These are phyloP conservation scores for Prinsepia uniflora DNA, from an alignment of 306 rosid species.

Conservation along the genomic window DNA sequence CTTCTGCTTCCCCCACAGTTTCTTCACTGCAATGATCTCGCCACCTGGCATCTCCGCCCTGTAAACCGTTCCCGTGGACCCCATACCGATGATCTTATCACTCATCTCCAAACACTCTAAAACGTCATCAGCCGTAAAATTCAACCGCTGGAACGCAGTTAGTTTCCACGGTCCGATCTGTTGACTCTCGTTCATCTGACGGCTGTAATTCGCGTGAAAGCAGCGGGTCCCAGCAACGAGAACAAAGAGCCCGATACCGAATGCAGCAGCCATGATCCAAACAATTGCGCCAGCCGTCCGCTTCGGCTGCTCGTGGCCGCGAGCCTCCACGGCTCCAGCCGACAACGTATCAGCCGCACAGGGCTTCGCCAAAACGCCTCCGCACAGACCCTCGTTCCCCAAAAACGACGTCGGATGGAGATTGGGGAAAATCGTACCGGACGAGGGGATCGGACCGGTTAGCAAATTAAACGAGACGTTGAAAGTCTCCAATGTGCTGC, in stretches of 20 bases:
- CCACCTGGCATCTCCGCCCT: conserved; percentile 93
- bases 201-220: conserved; percentile 63
- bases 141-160: conserved; percentile 82
- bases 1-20: conserved; percentile 78
- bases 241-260: conserved; percentile 76
- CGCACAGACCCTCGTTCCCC: conserved; percentile 81
- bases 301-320: conserved; percentile 46
- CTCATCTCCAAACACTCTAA: conserved; percentile 68
- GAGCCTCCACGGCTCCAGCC: conserved; percentile 31
- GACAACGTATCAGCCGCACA: conserved; percentile 43
- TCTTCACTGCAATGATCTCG: conserved; percentile 85
- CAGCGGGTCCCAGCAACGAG: conserved; percentile 84
- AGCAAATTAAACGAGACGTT: conserved; percentile 69
- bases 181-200: conserved; percentile 31
- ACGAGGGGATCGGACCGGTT: conserved; percentile 72
- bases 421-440: conserved; percentile 51
- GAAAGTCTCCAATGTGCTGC: conserved; percentile 64
- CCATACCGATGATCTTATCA: conserved; percentile 79
- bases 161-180: conserved; percentile 81
- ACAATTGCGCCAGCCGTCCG: conserved; percentile 75
- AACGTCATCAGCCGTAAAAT: conserved; percentile 89
- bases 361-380: conserved; percentile 50
- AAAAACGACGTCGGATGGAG: conserved; percentile 72
- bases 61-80: conserved; percentile 82
- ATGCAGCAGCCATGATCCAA: conserved; percentile 86